These are phyloP conservation scores for Cladosporium sphaerospermum DNA, from an alignment of 2,329 filamentous ascomycete genomes.

Conservation along the genomic window DNA sequence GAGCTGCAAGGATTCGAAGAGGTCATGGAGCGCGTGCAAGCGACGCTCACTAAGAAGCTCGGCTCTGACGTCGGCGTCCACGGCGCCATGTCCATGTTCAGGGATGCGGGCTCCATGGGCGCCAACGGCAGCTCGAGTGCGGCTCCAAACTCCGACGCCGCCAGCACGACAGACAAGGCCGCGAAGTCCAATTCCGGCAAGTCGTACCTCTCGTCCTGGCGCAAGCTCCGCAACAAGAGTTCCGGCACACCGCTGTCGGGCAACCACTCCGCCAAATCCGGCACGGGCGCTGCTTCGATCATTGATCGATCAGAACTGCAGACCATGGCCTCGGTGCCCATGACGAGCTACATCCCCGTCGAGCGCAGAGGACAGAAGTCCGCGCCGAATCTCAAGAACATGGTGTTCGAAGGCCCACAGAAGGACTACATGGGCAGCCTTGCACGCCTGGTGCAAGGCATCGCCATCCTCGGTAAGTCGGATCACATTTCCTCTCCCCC, in stretches of 20 bases:
- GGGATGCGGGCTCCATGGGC: constrained; percentile 46
- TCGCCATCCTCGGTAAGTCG: constrained; percentile 77
- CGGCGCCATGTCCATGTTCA: constrained; percentile 66
- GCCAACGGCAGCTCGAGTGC: constrained; percentile 27
- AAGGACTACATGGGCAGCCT: constrained; percentile 86
- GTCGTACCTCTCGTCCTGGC: constrained; percentile 77
- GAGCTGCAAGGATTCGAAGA: constrained; percentile 88
- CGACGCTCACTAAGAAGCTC: constrained; percentile 69
- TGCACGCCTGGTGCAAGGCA: constrained; percentile 86
- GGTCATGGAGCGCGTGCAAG: constrained; percentile 80
- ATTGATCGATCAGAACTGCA: constrained; percentile 48
- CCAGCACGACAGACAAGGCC: constrained; percentile 32
- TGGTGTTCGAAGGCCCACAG: constrained; percentile 76
- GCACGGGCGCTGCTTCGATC: constrained; percentile 6
- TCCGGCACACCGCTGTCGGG: constrained; percentile 48
- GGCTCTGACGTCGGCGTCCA: constrained; percentile 90
- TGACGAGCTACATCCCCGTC: constrained; percentile 66
- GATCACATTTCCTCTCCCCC: constrained; percentile 2
- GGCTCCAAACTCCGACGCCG: constrained; percentile 26
- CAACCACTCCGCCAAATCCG: neutral
- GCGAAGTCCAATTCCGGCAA: constrained; percentile 59
- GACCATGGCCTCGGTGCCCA: constrained; percentile 48
- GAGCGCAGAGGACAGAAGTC: constrained; percentile 34
- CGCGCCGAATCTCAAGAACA: constrained; percentile 52
- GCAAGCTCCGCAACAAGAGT: constrained; percentile 82